phyloP scores from a whole-genome alignment of 345 rosid species.

The Melaleuca quinquenervia region DNA sequence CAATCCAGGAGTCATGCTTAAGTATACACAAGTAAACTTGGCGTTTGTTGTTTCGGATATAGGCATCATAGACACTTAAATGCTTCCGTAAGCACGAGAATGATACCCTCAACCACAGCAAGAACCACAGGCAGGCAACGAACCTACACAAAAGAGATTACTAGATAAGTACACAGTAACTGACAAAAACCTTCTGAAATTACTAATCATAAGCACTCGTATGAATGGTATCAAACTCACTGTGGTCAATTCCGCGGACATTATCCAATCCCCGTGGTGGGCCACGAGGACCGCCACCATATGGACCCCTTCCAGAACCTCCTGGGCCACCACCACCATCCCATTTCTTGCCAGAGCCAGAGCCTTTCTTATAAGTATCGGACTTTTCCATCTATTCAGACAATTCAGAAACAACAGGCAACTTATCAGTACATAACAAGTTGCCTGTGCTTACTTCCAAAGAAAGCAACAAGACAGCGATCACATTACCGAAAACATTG shows the following conservation, averaged over 20 bases:
- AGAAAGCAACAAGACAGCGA: not conserved
- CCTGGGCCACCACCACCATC: conserved; percentile 60
- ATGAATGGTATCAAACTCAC: conserved; percentile 17
- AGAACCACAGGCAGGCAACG: conserved; percentile 76
- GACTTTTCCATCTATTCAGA: conserved; percentile 72
- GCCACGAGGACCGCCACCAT: conserved; percentile 58
- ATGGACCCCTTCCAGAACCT: conserved; percentile 67
- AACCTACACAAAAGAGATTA: conserved; percentile 17
- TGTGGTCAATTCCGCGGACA: conserved; percentile 62
- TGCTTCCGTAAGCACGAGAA: not conserved
- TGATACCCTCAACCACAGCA: conserved; percentile 32
- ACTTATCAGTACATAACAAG: not conserved
- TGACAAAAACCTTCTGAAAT: not conserved
- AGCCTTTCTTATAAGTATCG: conserved; percentile 53
- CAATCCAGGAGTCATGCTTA: not conserved
- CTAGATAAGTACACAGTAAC: not conserved
- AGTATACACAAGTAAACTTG: not conserved
- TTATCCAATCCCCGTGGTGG: conserved; percentile 78
- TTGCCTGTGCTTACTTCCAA: not conserved
- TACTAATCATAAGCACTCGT: not conserved
- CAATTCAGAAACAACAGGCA: not conserved
- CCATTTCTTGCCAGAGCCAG: conserved; percentile 74
- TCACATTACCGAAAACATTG: conserved; percentile 58
- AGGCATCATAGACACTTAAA: not conserved
- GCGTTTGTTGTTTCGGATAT: not conserved